Percentiles rank a stretch among this genome's conserved stretches.
These are phyloP conservation scores for Myxozyma sirexii DNA, from an alignment of 805 yeast species.

Conservation along the genomic window DNA sequence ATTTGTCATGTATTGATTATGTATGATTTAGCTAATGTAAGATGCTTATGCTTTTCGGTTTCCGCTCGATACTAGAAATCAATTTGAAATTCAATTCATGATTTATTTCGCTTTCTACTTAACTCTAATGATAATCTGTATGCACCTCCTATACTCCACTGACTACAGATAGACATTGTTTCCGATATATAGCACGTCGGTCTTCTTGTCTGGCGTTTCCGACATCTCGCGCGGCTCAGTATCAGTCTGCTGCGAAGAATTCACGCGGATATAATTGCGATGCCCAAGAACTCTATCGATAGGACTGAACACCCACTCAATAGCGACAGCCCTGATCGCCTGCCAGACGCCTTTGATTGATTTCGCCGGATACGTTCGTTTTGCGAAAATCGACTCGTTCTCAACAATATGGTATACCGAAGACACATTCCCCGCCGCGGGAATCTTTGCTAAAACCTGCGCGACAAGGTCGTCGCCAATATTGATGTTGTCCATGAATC, in stretches of 20 bases:
- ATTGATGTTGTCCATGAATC: constrained; percentile 50
- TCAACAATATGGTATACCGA: constrained; percentile 16
- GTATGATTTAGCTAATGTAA: background rate
- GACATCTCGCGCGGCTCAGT: too few species aligned
- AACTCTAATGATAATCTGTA: too few species aligned
- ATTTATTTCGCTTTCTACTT: too few species aligned
- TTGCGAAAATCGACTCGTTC: constrained; percentile 8
- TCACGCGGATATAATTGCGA: background rate
- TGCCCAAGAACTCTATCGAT: constrained; percentile 10
- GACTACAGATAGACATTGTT: background rate
- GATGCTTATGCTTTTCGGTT: too few species aligned
- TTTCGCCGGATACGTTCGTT: background rate
- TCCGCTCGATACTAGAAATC: too few species aligned
- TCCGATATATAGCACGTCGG: background rate
- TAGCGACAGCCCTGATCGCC: background rate
- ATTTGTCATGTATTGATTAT: background rate
- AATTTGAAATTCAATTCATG: too few species aligned
- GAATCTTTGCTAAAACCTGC: background rate
- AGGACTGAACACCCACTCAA: constrained; percentile 21
- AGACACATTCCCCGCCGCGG: background rate
- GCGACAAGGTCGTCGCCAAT: constrained; percentile 29
- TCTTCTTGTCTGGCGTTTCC: background rate
- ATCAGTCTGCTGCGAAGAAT: background rate
- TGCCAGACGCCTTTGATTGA: background rate
- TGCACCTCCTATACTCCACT: background rate